phyloP scores from a whole-genome alignment of 163 green algal species.

The Scenedesmus sp. region DNA sequence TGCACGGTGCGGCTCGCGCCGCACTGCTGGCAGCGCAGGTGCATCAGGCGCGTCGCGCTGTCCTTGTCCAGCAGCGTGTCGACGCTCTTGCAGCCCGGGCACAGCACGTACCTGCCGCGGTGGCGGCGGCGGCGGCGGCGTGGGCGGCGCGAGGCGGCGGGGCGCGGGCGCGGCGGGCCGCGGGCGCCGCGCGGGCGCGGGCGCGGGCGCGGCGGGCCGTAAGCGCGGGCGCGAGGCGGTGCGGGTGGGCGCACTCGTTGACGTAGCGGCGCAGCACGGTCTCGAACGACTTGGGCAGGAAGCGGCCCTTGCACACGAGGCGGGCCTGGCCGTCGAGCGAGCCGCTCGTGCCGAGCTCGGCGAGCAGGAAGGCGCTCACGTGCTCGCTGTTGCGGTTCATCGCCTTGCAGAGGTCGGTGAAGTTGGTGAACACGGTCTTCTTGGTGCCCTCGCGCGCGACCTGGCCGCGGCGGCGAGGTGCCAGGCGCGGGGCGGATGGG shows the following conservation, averaged over 20 bases:
- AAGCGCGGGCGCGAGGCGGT: no score
- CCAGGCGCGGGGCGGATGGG: no score
- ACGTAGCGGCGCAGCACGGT: slow-evolving; percentile 97
- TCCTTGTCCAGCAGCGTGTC: slow-evolving; percentile 98
- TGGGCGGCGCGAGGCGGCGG: no score
- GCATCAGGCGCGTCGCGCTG: slow-evolving; percentile 93
- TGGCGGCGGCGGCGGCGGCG: no score
- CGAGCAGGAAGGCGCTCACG: slow-evolving; percentile 90
- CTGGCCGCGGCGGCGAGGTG: slow-evolving; percentile 43
- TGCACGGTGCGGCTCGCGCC: slow-evolving; percentile 88
- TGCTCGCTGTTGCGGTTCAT: slow-evolving; percentile 98
- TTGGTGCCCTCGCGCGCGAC: slow-evolving; percentile 99
- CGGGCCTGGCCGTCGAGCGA: slow-evolving; percentile 96
- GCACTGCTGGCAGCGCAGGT: slow-evolving; percentile 97
- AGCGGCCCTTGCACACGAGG: slow-evolving; percentile 97
- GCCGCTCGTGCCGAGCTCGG: slow-evolving; percentile 92
- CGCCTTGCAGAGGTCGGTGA: slow-evolving; percentile 98
- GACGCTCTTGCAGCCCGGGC: slow-evolving; percentile 95
- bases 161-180: background rate
- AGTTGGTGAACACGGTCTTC: slow-evolving; percentile 99
- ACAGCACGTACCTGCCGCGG: slow-evolving; percentile 95
- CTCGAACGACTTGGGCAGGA: slow-evolving; percentile 99
- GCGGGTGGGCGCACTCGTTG: slow-evolving; percentile 70
- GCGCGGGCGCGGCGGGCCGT: no score
- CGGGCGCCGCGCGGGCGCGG: no score